Conservation (phyloP, 495 filamentous ascomycete genomes). For the Neurospora sp. region DNA sequence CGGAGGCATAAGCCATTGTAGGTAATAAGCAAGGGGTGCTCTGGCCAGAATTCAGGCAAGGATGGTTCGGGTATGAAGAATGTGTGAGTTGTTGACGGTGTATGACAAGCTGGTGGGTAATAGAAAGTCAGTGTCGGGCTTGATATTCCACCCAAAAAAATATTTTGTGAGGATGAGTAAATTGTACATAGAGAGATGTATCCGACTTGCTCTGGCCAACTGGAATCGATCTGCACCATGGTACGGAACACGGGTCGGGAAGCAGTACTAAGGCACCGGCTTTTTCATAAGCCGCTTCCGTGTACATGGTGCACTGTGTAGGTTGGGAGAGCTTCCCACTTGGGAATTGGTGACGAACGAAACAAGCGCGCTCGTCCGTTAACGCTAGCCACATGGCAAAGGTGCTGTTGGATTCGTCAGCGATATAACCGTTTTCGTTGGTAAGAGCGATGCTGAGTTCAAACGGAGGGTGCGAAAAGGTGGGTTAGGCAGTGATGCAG, state of each 20-base stretch:
- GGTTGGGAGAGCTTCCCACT: background rate
- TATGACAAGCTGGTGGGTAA: constrained; percentile 18
- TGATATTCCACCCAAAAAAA: background rate
- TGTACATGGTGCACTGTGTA: constrained; percentile 1
- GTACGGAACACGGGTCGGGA: background rate
- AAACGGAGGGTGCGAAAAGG: constrained; percentile 28
- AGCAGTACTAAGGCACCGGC: background rate
- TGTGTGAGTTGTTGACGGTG: constrained; percentile 8
- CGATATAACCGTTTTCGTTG: constrained; percentile 17
- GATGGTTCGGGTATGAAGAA: constrained; percentile 16
- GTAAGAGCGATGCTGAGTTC: constrained; percentile 15
- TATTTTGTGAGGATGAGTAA: background rate
- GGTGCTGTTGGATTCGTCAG: constrained; percentile 28
- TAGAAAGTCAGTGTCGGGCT: background rate
- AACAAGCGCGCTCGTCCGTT: constrained; percentile 22
- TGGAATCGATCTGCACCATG: background rate
- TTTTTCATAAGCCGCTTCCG: constrained; percentile 11
- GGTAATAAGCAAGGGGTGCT: constrained; percentile 6
- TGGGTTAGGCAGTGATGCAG: constrained; percentile 44
- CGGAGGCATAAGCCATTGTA: constrained; percentile 12
- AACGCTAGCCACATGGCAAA: constrained; percentile 34
- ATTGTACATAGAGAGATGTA: background rate
- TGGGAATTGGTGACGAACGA: constrained; percentile 11
- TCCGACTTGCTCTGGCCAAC: background rate
- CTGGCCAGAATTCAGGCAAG: constrained; percentile 11